Percentiles rank a stretch among this genome's conserved stretches.
These are phyloP conservation scores for Pseudohalonectria lignicola DNA, from an alignment of 2,329 filamentous ascomycete species.

Conservation along the genomic window DNA sequence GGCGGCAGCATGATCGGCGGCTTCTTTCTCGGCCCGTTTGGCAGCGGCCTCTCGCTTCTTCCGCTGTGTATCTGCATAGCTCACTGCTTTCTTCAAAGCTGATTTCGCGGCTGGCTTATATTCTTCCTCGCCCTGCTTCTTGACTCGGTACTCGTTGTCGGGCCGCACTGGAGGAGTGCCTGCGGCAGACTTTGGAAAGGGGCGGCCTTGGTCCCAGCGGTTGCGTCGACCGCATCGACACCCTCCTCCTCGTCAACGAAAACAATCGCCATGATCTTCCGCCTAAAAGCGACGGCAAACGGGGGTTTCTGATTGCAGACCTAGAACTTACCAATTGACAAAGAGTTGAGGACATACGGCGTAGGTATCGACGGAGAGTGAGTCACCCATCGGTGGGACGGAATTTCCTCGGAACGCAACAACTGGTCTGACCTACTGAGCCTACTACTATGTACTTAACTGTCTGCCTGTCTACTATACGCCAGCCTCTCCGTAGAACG, in stretches of 20 bases:
- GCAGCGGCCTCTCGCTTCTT: slow-evolving; percentile 74
- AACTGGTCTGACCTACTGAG: too few relatives aligned
- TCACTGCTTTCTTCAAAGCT: slow-evolving; percentile 72
- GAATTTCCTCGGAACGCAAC: too few relatives aligned
- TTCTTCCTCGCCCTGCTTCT: slow-evolving; percentile 42
- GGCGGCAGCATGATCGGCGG: slow-evolving; percentile 57
- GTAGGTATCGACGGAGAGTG: too few relatives aligned
- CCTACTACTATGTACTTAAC: too few relatives aligned
- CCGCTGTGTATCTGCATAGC: slow-evolving; percentile 61
- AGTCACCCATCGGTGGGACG: too few relatives aligned
- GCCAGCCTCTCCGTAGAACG: too few relatives aligned
- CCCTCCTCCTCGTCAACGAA: background rate
- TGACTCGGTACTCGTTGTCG: background rate
- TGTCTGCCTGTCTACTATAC: too few relatives aligned
- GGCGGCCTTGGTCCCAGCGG: background rate
- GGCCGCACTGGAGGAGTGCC: background rate
- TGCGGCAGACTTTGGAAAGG: background rate
- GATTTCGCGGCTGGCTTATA: slow-evolving; percentile 78
- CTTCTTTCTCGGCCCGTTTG: slow-evolving; percentile 45
- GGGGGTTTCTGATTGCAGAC: too few relatives aligned
- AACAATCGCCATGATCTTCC: too few relatives aligned
- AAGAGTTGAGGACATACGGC: too few relatives aligned
- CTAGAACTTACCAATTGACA: too few relatives aligned
- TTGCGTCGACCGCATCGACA: background rate
- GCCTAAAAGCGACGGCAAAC: too few relatives aligned